phyloP scores from a whole-genome alignment of 768 basidiomycete species.

The Kwoniella shandongensis region DNA sequence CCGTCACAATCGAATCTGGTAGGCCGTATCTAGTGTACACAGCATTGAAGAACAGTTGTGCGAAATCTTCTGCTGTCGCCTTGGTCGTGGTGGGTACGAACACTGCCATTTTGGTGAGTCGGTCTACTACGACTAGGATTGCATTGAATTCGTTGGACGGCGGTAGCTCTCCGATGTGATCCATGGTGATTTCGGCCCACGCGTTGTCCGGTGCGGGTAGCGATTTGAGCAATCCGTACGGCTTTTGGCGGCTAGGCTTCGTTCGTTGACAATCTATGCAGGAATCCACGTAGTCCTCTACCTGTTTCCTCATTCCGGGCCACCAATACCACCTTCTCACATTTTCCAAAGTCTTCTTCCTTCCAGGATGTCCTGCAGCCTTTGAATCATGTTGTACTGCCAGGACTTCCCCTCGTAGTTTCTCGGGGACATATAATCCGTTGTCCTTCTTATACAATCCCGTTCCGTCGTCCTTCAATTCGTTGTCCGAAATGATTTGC shows the following conservation, averaged over 20 bases:
- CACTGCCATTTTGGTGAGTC: constrained; percentile 56
- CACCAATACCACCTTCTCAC: no score
- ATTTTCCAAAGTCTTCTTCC: no score
- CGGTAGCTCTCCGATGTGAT: constrained; percentile 55
- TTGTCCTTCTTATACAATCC: background rate
- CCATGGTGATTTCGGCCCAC: constrained; percentile 55
- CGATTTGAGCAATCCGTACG: constrained; percentile 53
- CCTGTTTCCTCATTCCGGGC: background rate
- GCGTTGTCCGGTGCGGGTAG: constrained; percentile 43
- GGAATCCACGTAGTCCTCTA: constrained; percentile 52
- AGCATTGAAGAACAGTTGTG: background rate
- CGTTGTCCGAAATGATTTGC: no score
- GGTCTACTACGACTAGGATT: constrained; percentile 56
- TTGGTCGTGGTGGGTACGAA: constrained; percentile 56
- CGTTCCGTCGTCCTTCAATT: background rate
- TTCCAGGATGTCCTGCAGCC: no score
- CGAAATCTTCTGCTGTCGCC: background rate
- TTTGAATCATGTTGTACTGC: background rate
- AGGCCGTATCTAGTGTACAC: background rate
- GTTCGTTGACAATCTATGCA: constrained; percentile 54
- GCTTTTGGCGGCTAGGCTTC: constrained; percentile 54
- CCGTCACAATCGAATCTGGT: background rate
- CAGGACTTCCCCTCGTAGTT: background rate
- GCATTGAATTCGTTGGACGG: constrained; percentile 51
- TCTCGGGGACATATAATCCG: background rate